phyloP scores from a whole-genome alignment of 108 stramenopile genomes.

The Nannochloropsis salina region DNA sequence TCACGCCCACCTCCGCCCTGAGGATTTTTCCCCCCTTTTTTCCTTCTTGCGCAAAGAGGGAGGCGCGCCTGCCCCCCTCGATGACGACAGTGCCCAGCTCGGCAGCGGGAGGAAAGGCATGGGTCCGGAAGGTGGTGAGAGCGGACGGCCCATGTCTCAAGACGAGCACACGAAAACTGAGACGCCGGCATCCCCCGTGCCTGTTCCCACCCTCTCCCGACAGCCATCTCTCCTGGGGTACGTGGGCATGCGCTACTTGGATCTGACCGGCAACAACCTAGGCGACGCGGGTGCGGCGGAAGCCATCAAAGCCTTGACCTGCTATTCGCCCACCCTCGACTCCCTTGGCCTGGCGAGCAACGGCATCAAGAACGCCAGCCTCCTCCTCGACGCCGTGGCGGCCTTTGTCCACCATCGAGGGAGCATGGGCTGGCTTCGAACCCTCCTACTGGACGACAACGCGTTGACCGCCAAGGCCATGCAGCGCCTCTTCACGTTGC shows the following conservation, averaged over 20 bases:
- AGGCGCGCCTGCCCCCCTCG: neutral
- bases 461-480: neutral
- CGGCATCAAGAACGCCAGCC: neutral
- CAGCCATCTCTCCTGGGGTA: neutral
- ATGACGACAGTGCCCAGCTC: neutral
- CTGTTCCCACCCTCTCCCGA: neutral
- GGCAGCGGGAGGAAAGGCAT: neutral
- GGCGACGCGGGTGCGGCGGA: neutral
- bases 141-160: neutral
- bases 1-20: neutral
- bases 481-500: neutral
- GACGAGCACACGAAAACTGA: no score
- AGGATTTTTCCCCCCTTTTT: neutral
- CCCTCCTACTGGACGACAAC: neutral
- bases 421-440: neutral
- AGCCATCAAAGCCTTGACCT: neutral
- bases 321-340: neutral
- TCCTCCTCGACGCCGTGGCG: neutral
- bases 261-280: conserved; percentile 18
- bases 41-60: neutral
- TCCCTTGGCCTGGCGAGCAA: neutral
- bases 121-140: neutral
- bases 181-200: neutral
- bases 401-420: neutral
- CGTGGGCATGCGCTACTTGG: neutral